phyloP scores from a whole-genome alignment of 345 rosid species.

The Populus deltoides region DNA sequence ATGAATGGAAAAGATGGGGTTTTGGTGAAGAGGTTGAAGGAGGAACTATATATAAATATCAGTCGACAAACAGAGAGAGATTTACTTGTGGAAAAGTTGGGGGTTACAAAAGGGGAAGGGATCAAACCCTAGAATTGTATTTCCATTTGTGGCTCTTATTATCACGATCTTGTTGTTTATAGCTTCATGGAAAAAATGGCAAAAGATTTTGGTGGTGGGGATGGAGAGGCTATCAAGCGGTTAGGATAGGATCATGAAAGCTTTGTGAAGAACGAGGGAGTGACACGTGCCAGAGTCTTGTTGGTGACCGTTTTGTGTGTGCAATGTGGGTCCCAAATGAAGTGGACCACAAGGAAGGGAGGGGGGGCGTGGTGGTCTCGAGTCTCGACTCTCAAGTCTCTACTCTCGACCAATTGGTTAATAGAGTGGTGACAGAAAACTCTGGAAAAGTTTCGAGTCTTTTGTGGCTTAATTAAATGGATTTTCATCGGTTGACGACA shows the following conservation, averaged over 20 bases:
- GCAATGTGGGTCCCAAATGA: constrained; percentile 7
- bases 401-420: background rate
- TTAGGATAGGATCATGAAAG: constrained; percentile 23
- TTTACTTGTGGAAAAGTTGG: background rate
- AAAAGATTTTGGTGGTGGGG: background rate
- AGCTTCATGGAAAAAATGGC: background rate
- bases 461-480: constrained; percentile 17
- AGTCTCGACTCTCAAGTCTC: constrained; percentile 1
- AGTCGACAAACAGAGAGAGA: background rate
- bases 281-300: constrained; percentile 28
- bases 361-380: constrained; percentile 5
- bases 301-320: background rate
- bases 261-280: background rate
- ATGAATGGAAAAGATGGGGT: background rate
- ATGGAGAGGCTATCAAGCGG: constrained; percentile 21
- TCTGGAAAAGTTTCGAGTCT: constrained; percentile 12
- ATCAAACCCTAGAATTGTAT: constrained; percentile 5
- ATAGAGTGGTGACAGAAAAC: constrained; percentile 12
- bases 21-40: background rate
- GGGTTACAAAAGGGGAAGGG: background rate
- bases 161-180: background rate
- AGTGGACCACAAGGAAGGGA: constrained; percentile 17
- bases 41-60: background rate
- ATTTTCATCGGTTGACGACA: constrained; percentile 20
- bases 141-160: background rate